Evolutionary conservation across 176 grass and related monocot species (phyloP).

Genomic region (Juncus inflexus): DNA sequence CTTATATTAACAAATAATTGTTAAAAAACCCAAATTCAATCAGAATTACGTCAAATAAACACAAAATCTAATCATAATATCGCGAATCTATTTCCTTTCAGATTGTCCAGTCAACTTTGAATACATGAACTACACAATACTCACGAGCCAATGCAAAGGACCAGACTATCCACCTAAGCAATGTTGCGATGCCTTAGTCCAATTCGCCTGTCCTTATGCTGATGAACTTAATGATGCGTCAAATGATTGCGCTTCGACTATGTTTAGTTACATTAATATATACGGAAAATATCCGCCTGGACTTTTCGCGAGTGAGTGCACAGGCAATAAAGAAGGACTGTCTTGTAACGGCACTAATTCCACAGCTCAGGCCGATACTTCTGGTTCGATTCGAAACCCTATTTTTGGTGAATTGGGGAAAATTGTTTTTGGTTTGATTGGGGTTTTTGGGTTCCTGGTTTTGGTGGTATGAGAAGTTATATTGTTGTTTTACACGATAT

Average conservation of each 20-base stretch:
- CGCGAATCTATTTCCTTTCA: slow-evolving; percentile 4
- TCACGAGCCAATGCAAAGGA: slow-evolving; percentile 69
- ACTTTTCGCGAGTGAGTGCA: slow-evolving; percentile 63
- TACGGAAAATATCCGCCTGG: slow-evolving; percentile 73
- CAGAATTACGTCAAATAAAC: too few relatives aligned
- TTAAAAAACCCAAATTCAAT: too few relatives aligned
- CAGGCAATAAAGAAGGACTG: slow-evolving; percentile 41
- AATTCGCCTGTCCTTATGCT: slow-evolving; percentile 58
- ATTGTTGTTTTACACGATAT: neutral
- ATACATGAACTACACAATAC: slow-evolving; percentile 56
- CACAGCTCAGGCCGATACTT: slow-evolving; percentile 17
- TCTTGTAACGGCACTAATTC: slow-evolving; percentile 38
- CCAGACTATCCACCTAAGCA: slow-evolving; percentile 39
- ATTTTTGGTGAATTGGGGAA: neutral
- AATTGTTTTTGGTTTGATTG: slow-evolving; percentile 3
- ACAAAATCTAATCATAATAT: too few relatives aligned
- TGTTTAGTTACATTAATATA: slow-evolving; percentile 80
- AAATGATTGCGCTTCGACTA: slow-evolving; percentile 53
- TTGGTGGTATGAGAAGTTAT: slow-evolving; percentile 12
- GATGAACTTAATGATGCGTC: slow-evolving; percentile 48
- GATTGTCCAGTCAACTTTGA: slow-evolving; percentile 71
- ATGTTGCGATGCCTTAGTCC: slow-evolving; percentile 53
- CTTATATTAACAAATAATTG: too few relatives aligned
- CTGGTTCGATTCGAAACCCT: neutral
- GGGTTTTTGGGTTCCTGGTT: slow-evolving; percentile 15